phyloP scores from a whole-genome alignment of 495 filamentous ascomycete genomes.

The Talaromyces nanjingensis region DNA sequence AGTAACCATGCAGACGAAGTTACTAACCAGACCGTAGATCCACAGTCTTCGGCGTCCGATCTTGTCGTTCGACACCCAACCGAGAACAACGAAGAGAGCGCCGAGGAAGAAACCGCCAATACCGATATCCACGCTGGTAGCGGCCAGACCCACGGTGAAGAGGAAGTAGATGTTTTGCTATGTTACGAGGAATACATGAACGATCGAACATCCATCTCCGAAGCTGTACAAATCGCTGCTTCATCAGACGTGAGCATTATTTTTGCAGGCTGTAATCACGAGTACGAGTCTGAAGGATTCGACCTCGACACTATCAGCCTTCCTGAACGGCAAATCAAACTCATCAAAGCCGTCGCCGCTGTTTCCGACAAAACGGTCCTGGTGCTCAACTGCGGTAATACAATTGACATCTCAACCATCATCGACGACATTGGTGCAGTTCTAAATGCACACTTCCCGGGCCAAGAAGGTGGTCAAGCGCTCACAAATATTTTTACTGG shows the following conservation, averaged over 20 bases:
- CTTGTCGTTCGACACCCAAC: constrained; percentile 9
- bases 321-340: constrained; percentile 20
- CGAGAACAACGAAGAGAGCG: constrained; percentile 14
- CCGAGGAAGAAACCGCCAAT: constrained; percentile 21
- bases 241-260: constrained; percentile 63
- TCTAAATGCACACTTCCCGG: constrained; percentile 31
- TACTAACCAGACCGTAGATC: constrained; percentile 10
- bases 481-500: constrained; percentile 41
- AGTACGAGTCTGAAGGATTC: constrained; percentile 21
- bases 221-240: constrained; percentile 51
- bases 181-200: constrained; percentile 25
- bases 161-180: constrained; percentile 22
- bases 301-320: constrained; percentile 13
- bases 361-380: constrained; percentile 34
- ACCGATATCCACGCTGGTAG: constrained; percentile 16
- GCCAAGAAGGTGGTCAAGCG: constrained; percentile 41
- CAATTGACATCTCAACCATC: constrained; percentile 32
- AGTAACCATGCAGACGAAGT: constrained; percentile 12
- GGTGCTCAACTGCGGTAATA: constrained; percentile 33
- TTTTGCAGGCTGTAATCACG: constrained; percentile 66
- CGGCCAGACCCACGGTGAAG: constrained; percentile 18
- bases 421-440: constrained; percentile 30
- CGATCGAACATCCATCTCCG: constrained; percentile 55
- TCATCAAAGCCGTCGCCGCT: constrained; percentile 28
- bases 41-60: constrained; percentile 7